A percentile compares a stretch with the other conserved stretches of the same genome.
Conservation (phyloP, 106 monocot genomes). For the Acanthochlamys bracteata region DNA sequence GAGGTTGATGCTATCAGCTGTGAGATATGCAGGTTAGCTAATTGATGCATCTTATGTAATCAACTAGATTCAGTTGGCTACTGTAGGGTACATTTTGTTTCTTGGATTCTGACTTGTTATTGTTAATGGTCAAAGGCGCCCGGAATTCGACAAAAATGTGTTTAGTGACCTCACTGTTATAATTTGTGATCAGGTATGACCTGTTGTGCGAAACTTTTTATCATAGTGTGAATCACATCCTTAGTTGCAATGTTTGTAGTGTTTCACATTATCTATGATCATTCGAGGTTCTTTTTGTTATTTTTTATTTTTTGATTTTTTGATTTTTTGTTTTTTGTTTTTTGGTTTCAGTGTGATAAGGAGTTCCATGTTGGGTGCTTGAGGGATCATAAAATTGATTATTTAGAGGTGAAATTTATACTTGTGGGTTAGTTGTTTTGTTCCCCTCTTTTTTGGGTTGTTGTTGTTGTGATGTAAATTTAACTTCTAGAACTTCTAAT, state of each 20-base stretch:
- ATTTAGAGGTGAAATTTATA: constrained; percentile 19
- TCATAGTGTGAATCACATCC: not conserved
- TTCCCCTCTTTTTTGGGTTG: no score
- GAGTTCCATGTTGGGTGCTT: constrained; percentile 43
- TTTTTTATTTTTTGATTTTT: not conserved
- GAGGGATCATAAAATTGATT: constrained; percentile 26
- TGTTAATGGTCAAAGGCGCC: constrained; percentile 15
- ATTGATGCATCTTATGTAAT: no score
- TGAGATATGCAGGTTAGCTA: constrained; percentile 34
- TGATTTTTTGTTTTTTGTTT: not conserved
- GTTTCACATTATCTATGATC: not conserved
- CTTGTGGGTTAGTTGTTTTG: no score
- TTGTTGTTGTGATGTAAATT: no score
- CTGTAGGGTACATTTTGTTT: no score
- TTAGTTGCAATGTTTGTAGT: not conserved
- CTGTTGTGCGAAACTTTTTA: no score
- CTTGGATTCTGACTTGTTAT: not conserved
- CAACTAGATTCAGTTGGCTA: no score
- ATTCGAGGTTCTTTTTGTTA: not conserved
- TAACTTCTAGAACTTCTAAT: no score
- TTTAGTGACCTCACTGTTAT: constrained; percentile 35
- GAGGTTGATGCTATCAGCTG: constrained; percentile 22
- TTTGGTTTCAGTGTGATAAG: constrained; percentile 41
- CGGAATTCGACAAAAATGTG: constrained; percentile 25
- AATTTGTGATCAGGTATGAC: constrained; percentile 36